Percentiles rank a stretch among this genome's conserved stretches.
phyloP scores from a whole-genome alignment of 2,329 filamentous ascomycete species.

The Tolypocladium cylindrosporum region DNA sequence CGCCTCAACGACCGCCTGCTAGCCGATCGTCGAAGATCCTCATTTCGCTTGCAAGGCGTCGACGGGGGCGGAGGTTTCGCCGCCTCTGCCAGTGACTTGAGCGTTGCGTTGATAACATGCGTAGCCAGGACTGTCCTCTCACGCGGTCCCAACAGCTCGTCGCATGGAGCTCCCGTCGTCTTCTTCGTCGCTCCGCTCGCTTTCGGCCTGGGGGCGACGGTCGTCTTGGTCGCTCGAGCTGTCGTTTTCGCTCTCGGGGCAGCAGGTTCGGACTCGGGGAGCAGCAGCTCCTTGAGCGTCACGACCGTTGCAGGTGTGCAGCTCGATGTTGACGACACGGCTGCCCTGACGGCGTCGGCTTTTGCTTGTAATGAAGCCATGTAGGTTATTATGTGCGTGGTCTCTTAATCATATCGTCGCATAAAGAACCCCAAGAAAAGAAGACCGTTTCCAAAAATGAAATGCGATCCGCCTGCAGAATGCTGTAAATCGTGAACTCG shows the following conservation, averaged over 20 bases:
- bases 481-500: conserved; percentile 4
- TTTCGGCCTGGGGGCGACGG: conserved; percentile 13
- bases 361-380: conserved; percentile 36
- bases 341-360: conserved; percentile 41
- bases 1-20: conserved; percentile 36
- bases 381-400: conserved; percentile 13
- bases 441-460: conserved; percentile 12
- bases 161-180: conserved; percentile 8
- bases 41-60: conserved; percentile 21
- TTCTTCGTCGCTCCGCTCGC: conserved; percentile 9
- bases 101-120: conserved; percentile 58
- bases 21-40: conserved; percentile 22
- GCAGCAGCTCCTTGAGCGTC: conserved; percentile 35
- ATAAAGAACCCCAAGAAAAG: conserved; percentile 5
- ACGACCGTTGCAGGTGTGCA: conserved; percentile 42
- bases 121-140: conserved; percentile 62
- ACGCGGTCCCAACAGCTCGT: conserved; percentile 21
- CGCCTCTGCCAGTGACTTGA: conserved; percentile 60
- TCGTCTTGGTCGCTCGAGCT: conserved; percentile 17
- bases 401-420: conserved; percentile 23
- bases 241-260: conserved; percentile 14
- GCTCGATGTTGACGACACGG: conserved; percentile 40
- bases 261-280: conserved; percentile 20
- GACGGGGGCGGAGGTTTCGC: conserved; percentile 36
- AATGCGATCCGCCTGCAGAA: conserved; percentile 12